phyloP scores from a whole-genome alignment of 2,329 filamentous ascomycete genomes.

The Thermochaetoides dissita region DNA sequence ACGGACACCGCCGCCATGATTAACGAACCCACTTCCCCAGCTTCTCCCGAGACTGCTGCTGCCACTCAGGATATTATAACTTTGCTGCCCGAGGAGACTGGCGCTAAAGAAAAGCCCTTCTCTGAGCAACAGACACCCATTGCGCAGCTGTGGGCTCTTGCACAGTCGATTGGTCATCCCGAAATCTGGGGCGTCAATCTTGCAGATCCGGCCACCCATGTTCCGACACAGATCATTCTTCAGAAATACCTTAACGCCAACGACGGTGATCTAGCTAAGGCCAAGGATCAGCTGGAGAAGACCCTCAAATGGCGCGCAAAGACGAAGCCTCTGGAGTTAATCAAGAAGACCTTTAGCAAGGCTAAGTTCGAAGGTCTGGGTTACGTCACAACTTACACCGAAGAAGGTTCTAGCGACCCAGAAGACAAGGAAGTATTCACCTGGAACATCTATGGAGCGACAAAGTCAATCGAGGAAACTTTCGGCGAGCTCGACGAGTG shows the following conservation, averaged over 20 bases:
- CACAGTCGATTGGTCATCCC: constrained; percentile 32
- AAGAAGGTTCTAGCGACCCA: constrained; percentile 20
- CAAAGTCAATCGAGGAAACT: constrained; percentile 65
- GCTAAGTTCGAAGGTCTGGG: constrained; percentile 66
- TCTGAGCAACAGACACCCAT: constrained; percentile 7
- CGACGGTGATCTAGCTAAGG: constrained; percentile 56
- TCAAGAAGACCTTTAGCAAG: constrained; percentile 49
- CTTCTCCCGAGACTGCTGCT: too few species aligned
- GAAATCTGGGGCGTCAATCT: constrained; percentile 85
- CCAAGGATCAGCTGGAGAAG: constrained; percentile 62
- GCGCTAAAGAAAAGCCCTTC: too few species aligned
- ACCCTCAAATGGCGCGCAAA: constrained; percentile 74
- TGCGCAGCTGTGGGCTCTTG: constrained; percentile 16
- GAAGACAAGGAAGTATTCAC: constrained; percentile 54
- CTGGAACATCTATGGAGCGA: constrained; percentile 86
- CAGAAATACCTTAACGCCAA: constrained; percentile 94
- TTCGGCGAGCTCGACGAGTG: constrained; percentile 75
- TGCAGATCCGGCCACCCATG: constrained; percentile 34
- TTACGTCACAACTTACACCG: constrained; percentile 60
- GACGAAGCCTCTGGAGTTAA: constrained; percentile 54
- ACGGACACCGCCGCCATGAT: too few species aligned
- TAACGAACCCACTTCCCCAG: too few species aligned
- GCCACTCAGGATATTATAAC: too few species aligned
- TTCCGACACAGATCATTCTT: constrained; percentile 70
- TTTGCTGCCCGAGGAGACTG: too few species aligned